Evolutionary conservation across 2,329 filamentous ascomycete genomes (phyloP), one percentile per base, ranked within the genome.

Genomic region (Myotisia sp.): DNA sequence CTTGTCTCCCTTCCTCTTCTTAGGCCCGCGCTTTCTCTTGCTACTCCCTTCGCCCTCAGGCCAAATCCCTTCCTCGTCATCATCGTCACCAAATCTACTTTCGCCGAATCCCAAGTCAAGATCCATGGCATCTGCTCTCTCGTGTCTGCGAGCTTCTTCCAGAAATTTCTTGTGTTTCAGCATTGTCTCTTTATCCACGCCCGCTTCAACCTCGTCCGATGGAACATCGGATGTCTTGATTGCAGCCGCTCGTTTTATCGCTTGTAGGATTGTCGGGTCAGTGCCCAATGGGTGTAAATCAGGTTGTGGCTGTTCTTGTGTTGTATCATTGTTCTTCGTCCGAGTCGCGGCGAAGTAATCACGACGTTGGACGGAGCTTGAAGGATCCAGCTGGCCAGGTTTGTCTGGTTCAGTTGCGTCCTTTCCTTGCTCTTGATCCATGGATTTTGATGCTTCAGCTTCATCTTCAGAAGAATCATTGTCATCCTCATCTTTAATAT

Each of bases 21-120:
- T 65, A 8, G 61, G 58, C n/a, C 62, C 60, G 40, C 79, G 71
- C 59, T 67, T 67, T 41, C 63, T 56, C 48, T 61, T 63, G 40
- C 53, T 60, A 19, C 51, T 49, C 21, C 45, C 43, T 14, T 48
- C 48, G 21, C 50, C 51, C 18, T 51, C 54, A 37, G 58, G 54
- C 82, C 47, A 73, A 62, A 36, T 86, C 56, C 59, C 52, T 26
- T 85, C 81, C 43, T 79, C 71, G 43, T 92, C 86, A 39, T 86
- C 86, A 32, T 86, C 85, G 49, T 94, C 90, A 35, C 82, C 85
- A 48, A 83, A 78, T 18, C 87, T 71, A 50, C 79, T 90, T 13
- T 76, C 82, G 21, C 90, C 90, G 50, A 98, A 95, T 40, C 86
- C 87, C 66, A 95, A 73, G 50, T 98, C 90, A 60, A 98, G 70